Evolutionary conservation across 768 basidiomycete species (phyloP), one percentile per base, ranked within the genome.

Genomic region (Boletus rubescentipes): DNA sequence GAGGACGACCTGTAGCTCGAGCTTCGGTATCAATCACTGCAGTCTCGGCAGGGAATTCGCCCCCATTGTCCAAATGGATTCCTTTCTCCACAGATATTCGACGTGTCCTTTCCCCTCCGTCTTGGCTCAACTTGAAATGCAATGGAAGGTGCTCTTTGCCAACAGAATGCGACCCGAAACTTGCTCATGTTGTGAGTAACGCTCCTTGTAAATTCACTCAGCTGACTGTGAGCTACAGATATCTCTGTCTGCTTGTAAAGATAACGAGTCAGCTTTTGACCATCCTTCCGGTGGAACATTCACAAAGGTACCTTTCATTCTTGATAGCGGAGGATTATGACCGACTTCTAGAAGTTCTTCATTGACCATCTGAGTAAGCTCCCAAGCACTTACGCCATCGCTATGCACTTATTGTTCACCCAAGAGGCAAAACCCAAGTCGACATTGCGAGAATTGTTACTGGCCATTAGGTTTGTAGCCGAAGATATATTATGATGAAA

Each of bases 241-340:
- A 44, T 68, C 67, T 14, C 32, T 69, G 20, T 66, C 69, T 21
- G 67, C 67, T 31, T 70, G 67, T 34, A 62, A 54, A 39, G 67
- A 69, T n/a, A 58, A 57, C 10, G 60, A 69, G 18, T 32, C 31
- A 6, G 67, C 67, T 5, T 51, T 56, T 14, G 67, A 70, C 20
- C 67, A 60, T 31, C 11, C 9, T 39, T 36, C 9, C 4, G 55
- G 45, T 11, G 56, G 56, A 36, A 60, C 67, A 12, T 46, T 70
- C 29, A 70, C 67, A 5, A 49, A 23, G 53, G 67, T 65, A 46
- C 8, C 59, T 45, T 15, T 5, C 18, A 6, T 15, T 32, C 21
- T 14, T 30, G 9, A 46, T 9, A 29, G 4, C 10, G 15, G 18
- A 40, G 20, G 43, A 32, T 23, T 38, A 20, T 34, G 6, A 18